Evolutionary conservation across 352 stramenopile species (phyloP).

Genomic region (Pythium rhizo-oryzae): DNA sequence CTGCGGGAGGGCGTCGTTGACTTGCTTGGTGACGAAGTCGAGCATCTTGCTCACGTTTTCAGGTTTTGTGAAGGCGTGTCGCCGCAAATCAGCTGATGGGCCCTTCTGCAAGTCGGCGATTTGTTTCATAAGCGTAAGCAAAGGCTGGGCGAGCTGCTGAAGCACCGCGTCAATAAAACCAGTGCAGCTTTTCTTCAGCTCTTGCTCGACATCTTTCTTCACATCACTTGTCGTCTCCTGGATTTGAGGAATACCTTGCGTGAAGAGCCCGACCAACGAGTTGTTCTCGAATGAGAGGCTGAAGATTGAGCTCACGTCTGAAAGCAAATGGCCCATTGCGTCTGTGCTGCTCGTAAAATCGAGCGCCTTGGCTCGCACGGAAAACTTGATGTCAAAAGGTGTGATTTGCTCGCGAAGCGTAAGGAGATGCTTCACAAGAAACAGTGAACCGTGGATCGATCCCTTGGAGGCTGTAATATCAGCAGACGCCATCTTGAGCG

Average conservation of each 20-base stretch:
- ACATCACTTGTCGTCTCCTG: conserved; percentile 79
- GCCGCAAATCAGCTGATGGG: conserved; percentile 13
- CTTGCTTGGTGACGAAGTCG: conserved; percentile 37
- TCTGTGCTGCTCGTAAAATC: conserved; percentile 80
- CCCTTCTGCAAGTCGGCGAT: conserved; percentile 49
- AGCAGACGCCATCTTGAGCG: conserved; percentile 75
- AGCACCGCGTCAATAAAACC: conserved; percentile 78
- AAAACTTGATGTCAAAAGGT: conserved; percentile 84
- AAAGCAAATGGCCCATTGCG: conserved; percentile 71
- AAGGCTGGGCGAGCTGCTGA: conserved; percentile 54
- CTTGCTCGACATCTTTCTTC: conserved; percentile 77
- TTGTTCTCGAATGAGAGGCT: conserved; percentile 63
- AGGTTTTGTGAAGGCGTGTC: conserved; percentile 47
- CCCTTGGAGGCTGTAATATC: conserved; percentile 60
- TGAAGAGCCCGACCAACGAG: conserved; percentile 61
- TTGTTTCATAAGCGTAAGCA: conserved; percentile 71
- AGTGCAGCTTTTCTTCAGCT: conserved; percentile 83
- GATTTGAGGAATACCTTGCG: conserved; percentile 74
- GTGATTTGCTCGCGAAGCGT: conserved; percentile 86
- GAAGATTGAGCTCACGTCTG: conserved; percentile 68
- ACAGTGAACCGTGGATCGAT: conserved; percentile 64
- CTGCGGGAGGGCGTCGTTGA: conserved; percentile 43
- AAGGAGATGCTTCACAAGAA: conserved; percentile 85
- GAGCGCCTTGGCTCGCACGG: conserved; percentile 67
- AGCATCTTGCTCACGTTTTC: conserved; percentile 52